These are phyloP conservation scores for Spirogloea muscicola DNA, from an alignment of 139 green algal genomes.

Conservation along the genomic window DNA sequence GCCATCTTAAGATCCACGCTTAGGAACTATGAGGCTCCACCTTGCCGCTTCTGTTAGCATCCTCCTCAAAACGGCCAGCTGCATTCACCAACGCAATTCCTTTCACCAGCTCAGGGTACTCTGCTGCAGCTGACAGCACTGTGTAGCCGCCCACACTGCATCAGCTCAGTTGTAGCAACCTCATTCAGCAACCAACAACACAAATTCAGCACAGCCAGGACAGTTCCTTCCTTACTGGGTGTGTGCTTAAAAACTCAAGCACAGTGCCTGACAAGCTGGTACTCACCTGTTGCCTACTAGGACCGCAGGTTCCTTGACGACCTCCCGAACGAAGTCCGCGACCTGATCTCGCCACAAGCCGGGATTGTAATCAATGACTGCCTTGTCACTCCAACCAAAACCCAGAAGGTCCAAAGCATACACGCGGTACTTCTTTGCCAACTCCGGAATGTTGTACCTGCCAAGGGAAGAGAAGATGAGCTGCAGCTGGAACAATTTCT, in stretches of 20 bases:
- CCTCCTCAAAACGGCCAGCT: slow-evolving; percentile 24
- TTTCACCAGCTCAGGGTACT: slow-evolving; percentile 27
- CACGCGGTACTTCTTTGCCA: slow-evolving; percentile 22
- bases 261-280: too few species aligned
- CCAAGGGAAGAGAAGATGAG: too few species aligned
- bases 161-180: too few species aligned
- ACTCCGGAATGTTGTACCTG: slow-evolving; percentile 47
- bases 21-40: too few species aligned
- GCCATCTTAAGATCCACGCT: too few species aligned
- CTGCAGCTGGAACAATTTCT: too few species aligned
- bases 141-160: slow-evolving; percentile 46
- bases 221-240: too few species aligned
- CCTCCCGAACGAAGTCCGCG: slow-evolving; percentile 37
- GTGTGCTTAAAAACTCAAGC: too few species aligned
- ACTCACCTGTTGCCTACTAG: slow-evolving; percentile 42
- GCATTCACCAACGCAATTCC: slow-evolving; percentile 43
- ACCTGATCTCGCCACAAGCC: slow-evolving; percentile 32
- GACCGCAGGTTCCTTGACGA: slow-evolving; percentile 31
- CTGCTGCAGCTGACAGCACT: slow-evolving; percentile 18
- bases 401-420: slow-evolving; percentile 47
- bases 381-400: slow-evolving; percentile 45
- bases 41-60: too few species aligned
- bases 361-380: slow-evolving; percentile 30
- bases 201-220: too few species aligned
- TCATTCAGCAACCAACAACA: too few species aligned